Evolutionary conservation across 2,329 filamentous ascomycete species (phyloP), one percentile per base, ranked within the genome.

Genomic region (Hawksworthiomyces lignivorus): DNA sequence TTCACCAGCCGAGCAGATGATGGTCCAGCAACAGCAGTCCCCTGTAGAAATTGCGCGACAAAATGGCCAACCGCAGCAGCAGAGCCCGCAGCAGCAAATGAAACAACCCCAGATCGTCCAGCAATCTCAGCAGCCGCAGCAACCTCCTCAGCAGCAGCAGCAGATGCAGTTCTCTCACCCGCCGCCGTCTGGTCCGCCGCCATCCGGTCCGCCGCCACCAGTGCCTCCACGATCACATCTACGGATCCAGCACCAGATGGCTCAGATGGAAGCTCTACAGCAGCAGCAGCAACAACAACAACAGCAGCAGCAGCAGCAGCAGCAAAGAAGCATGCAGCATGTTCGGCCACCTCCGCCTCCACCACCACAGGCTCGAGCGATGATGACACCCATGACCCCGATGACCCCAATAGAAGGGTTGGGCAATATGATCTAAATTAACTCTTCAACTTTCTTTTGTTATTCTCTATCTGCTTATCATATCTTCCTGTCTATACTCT

Each of bases 391-490:
- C 24, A 26, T 26, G 24, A 8, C 62, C 41, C 51, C 55, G 1
- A 58, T 65, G 46, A 58, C 53, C 30, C 54, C 62, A 4, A 51
- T 66, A 30, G 62, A 70, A 26, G 62, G 61, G 22, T 53, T 67
- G 24, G 56, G 63, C 12, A 70, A 67, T 42, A 71, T 73, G 68
- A 72, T 71, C 50, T 71, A 55, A 30, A 31, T 27, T 26, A 26
- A 26, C 8, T 26, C 12, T 26, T 26, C n/a, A n/a, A n/a, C n/a
- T 36, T 28, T 27, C 11, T 41, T 42, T 45, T 29, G 20, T 17
- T 27, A 33, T 36, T 19, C 12, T 28, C 5, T 27, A 10, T 12
- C 19, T 31, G 11, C 17, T 35, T 3, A 14, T 35, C n/a, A 17
- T 7, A 14, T 30, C 31, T 29, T 26, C 26, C 14, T 20, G 6